Conservation (phyloP, 2,329 filamentous ascomycete species). For the Pseudogymnoascus sp. region DNA sequence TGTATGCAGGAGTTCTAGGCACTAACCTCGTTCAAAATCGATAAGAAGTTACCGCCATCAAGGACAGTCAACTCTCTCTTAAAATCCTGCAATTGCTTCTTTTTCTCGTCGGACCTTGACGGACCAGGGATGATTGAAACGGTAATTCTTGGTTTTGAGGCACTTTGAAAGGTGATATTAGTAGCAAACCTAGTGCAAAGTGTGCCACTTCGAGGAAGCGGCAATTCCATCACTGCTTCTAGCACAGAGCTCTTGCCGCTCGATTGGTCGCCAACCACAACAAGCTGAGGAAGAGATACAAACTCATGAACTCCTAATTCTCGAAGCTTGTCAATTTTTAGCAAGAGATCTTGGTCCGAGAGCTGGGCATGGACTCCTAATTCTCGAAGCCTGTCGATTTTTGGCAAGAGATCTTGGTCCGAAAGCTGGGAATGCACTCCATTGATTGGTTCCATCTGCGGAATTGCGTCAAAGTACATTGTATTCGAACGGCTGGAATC, state of each 20-base stretch:
- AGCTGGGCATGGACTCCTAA: not conserved
- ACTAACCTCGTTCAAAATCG: not conserved
- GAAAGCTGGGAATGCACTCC: not conserved
- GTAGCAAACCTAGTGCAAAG: constrained; percentile 38
- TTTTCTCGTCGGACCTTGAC: not conserved
- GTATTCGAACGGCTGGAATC: not conserved
- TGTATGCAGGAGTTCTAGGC: not conserved
- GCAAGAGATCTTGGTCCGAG: not conserved
- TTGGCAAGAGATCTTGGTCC: not conserved
- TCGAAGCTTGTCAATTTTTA: not conserved
- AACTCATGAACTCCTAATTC: constrained; percentile 13
- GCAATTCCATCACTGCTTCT: constrained; percentile 29
- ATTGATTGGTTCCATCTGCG: not conserved
- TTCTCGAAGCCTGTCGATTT: not conserved
- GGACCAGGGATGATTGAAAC: not conserved
- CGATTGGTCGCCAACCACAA: constrained; percentile 34
- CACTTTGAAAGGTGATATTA: constrained; percentile 32
- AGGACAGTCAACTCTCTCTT: not conserved
- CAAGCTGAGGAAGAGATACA: constrained; percentile 23
- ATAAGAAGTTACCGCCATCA: not conserved
- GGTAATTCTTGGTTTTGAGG: not conserved
- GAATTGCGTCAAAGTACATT: not conserved
- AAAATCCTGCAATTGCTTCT: not conserved
- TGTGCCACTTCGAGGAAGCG: constrained; percentile 32
- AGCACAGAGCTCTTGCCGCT: constrained; percentile 31